Base-by-base conservation (phyloP, 208 protist species). In the Trypanosoma caninum region DNA sequence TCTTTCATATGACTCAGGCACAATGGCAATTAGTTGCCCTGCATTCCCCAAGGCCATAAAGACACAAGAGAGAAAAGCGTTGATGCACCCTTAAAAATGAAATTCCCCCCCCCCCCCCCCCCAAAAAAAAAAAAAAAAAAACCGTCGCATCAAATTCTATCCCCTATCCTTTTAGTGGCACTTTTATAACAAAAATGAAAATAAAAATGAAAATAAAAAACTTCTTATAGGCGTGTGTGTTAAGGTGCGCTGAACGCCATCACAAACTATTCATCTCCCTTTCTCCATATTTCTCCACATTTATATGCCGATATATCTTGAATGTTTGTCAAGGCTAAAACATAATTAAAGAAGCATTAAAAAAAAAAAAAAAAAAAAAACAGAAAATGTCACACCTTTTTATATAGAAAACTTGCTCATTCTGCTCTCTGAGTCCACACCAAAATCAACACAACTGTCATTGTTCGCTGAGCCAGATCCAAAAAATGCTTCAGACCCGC, bases 1-100 rank as follows among this genome's bases (percentile, higher is more conserved):
- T 92, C 75, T 89, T 82, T 92, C 82, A 87, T 77, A 82, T 92
- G 85, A 92, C 85, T 92, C 85, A 87, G 79, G 81, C 75, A 74
- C 72, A 75, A 71, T 55, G 64, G 63, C 75, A 71, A 84, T 69
- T 41, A 42, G 47, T 66, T 55, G 37, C 48, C 59, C 25, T 30
- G 5, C 41, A 14, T 27, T 46, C 44, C 61, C 48, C 41, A 50
- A 13, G 18, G 61, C 35, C 52, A 31, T 8, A 22, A 37, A 33
- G 52, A 34, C 28, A 46, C 16, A 30, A 56, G 4, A n/a, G 31
- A 50, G 22, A 38, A 40, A 5, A 44, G 47, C 47, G 65, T 53
- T 65, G 61, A 56, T 72, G 71, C 56, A 76, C 79, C 84, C 80
- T 91, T 87, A 91, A 91, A 74, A 50, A 86, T 84, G 83, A 90